Conservation (phyloP, 768 basidiomycete species). For the Hemileccinum rubropunctum region DNA sequence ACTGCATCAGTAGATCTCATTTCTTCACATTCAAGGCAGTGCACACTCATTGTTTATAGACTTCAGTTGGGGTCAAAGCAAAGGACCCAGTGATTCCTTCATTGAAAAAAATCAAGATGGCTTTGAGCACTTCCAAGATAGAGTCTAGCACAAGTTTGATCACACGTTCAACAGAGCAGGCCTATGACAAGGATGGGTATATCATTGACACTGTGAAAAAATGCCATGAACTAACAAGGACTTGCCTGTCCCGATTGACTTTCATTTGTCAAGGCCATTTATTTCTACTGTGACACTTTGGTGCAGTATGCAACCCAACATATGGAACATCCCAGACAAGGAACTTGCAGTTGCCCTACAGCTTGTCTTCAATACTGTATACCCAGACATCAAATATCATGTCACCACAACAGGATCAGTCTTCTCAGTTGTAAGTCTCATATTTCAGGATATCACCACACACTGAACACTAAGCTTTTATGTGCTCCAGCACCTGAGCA, state of each 20-base stretch:
- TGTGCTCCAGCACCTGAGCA: slow-evolving; percentile 1
- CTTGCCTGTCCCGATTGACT: not conserved
- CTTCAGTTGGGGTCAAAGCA: not conserved
- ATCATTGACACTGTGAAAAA: slow-evolving; percentile 2
- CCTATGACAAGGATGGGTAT: not conserved
- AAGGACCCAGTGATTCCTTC: not conserved
- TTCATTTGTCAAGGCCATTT: not conserved
- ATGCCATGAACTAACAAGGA: not conserved
- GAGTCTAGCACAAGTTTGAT: not conserved
- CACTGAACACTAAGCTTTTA: not conserved
- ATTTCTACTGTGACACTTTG: slow-evolving; percentile 1
- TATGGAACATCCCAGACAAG: slow-evolving; percentile 4
- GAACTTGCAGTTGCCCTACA: not conserved
- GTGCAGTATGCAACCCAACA: slow-evolving; percentile 4
- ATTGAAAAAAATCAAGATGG: not conserved
- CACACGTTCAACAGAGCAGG: not conserved
- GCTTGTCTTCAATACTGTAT: not conserved
- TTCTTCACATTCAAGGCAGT: not conserved
- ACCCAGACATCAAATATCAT: slow-evolving; percentile 1
- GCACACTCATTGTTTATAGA: not conserved
- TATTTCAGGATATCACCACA: not conserved
- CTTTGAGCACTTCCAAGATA: not conserved
- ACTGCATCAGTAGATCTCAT: not conserved
- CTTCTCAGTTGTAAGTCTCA: slow-evolving; percentile 2
- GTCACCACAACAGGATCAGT: slow-evolving; percentile 4